A percentile compares a stretch with the other conserved stretches of the same genome.
Evolutionary conservation across 169 alveolate species (phyloP).

Genomic region (Toxoplasma gondii): DNA sequence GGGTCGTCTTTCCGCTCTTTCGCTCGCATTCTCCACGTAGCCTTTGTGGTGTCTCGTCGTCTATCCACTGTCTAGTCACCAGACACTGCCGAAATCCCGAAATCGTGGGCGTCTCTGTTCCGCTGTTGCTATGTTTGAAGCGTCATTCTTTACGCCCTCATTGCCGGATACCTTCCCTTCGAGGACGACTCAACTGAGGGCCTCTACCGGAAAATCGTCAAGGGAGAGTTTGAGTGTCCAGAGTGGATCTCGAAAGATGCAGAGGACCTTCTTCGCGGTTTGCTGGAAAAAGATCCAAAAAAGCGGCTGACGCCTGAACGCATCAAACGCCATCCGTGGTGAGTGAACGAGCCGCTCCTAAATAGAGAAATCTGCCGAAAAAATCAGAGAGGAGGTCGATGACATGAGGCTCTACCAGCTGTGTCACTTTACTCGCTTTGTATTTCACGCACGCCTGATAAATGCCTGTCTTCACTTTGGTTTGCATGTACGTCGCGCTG

Average conservation of each 20-base stretch:
- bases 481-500: too few species aligned
- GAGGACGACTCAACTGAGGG: slow-evolving; percentile 86
- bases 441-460: too few species aligned
- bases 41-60: too few species aligned
- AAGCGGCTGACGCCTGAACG: slow-evolving; percentile 22
- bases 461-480: too few species aligned
- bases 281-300: slow-evolving; percentile 40
- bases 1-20: too few species aligned
- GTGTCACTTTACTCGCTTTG: too few species aligned
- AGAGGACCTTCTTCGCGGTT: slow-evolving; percentile 53
- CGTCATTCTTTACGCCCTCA: slow-evolving; percentile 88
- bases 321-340: slow-evolving; percentile 68
- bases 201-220: slow-evolving; percentile 82
- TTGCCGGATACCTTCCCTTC: slow-evolving; percentile 92
- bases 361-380: neutral
- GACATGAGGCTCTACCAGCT: too few species aligned
- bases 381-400: neutral
- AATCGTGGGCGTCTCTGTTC: neutral
- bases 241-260: slow-evolving; percentile 65
- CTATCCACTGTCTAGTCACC: too few species aligned
- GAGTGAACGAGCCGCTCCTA: neutral
- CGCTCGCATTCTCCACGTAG: too few species aligned
- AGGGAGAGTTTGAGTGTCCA: slow-evolving; percentile 80
- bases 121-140: slow-evolving; percentile 76
- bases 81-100: too few species aligned